Conservation (phyloP, 208 protist species). For the Blastocrithidia nonstop region DNA sequence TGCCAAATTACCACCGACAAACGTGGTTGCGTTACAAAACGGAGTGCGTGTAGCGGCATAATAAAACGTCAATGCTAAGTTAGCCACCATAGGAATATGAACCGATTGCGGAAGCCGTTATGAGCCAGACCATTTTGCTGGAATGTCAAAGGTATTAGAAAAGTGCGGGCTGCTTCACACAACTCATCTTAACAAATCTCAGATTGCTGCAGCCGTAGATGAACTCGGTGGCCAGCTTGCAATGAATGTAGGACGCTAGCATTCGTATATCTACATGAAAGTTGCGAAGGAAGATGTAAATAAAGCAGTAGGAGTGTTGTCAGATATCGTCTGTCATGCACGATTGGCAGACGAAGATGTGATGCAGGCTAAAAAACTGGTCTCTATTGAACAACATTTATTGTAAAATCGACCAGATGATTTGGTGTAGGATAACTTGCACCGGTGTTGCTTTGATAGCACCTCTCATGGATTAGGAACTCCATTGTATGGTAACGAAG, state of each 20-base stretch:
- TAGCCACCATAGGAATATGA: slow-evolving; percentile 95
- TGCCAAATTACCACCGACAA: slow-evolving; percentile 68
- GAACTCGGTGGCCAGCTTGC: slow-evolving; percentile 94
- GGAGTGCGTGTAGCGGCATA: slow-evolving; percentile 94
- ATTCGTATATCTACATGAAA: slow-evolving; percentile 91
- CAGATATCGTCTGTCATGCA: slow-evolving; percentile 94
- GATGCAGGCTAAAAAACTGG: slow-evolving; percentile 75
- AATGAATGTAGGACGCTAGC: slow-evolving; percentile 95
- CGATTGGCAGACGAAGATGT: slow-evolving; percentile 79
- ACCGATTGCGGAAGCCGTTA: slow-evolving; percentile 92
- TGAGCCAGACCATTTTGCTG: slow-evolving; percentile 92
- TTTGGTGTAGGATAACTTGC: slow-evolving; percentile 93
- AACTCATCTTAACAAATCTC: slow-evolving; percentile 49
- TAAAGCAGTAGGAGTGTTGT: slow-evolving; percentile 89
- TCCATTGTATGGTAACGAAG: slow-evolving; percentile 93
- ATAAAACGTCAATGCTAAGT: slow-evolving; percentile 68
- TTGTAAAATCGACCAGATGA: slow-evolving; percentile 90
- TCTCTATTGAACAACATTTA: slow-evolving; percentile 86
- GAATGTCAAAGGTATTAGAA: slow-evolving; percentile 95
- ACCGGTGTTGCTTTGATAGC: slow-evolving; percentile 83
- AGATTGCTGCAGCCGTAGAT: slow-evolving; percentile 90
- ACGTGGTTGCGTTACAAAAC: slow-evolving; percentile 87
- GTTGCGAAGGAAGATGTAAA: slow-evolving; percentile 87
- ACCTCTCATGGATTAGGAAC: slow-evolving; percentile 79
- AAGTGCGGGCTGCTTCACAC: slow-evolving; percentile 97